Base-by-base conservation (phyloP, 2,329 filamentous ascomycete genomes). In the Laburnicola sp. region DNA sequence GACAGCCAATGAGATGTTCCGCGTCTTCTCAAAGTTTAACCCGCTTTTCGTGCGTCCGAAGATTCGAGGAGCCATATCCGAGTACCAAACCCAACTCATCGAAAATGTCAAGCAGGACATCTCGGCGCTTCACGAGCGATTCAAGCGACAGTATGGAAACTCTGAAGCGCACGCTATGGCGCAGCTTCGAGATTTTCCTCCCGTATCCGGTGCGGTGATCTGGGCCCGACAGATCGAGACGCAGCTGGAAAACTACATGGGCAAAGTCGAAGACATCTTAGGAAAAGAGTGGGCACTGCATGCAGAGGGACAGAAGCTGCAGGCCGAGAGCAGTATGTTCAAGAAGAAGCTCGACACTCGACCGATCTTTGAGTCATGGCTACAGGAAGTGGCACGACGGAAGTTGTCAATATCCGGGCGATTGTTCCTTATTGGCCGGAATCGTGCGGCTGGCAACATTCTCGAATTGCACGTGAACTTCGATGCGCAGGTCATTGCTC, bases 21-120 rank as follows among this genome's bases (percentile, higher is more conserved):
- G 95, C 48, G 94, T 99, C 55, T 99, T 99, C 73, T 97, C 94
- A 46, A 97, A 97, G 71, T 99, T 99, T 82, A 99, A 99, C 70
- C 94, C 94, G 2, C 86, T 99, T 27, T 96, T 99, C 63, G 93
- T 99, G 50, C 86, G 94, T 53, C 94, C 94, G n/a, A 99, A 99
- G 80, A 97, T 99, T 75, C 87, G 94, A 59, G 92, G 95, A 60
- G 95, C 94, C 48, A 99, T 99, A 66, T 89, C 91, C 37, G 93
- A 99, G 75, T 99, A 99, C 71, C 94, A 99, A 74, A 94, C 93
- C 3, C 92, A 97, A 74, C 85, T 99, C 30, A 96, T 99, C 71
- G 92, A 97, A 65, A 96, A 96, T 63, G 94, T 99, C 65, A 97
- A 97, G 73, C 87, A 91, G 67, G 95, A 96, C 67, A 99, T 99